Conservation (phyloP, 2,329 filamentous ascomycete species). For the Botrytis elliptica region DNA sequence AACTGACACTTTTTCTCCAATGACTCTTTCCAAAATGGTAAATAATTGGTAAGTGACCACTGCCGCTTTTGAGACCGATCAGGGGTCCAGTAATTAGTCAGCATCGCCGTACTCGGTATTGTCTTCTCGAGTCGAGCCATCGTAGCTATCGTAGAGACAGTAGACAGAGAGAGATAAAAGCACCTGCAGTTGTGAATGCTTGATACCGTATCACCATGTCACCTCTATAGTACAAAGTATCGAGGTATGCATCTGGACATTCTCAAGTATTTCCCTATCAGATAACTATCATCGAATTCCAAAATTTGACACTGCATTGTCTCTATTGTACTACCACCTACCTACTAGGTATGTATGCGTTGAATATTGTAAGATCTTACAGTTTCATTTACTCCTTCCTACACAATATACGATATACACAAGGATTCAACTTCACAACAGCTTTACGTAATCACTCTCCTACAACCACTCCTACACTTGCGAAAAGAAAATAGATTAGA, state of each 20-base stretch:
- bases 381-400: not conserved
- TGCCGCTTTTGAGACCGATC: not conserved
- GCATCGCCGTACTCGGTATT: not conserved
- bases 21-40: not conserved
- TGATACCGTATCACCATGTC: not conserved
- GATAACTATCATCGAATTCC: not conserved
- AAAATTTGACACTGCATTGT: not conserved
- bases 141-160: not conserved
- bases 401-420: not conserved
- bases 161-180: not conserved
- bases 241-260: not conserved
- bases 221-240: not conserved
- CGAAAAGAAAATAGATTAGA: not conserved
- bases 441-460: not conserved
- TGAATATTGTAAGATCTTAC: not conserved
- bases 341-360: not conserved
- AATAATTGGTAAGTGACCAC: not conserved
- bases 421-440: not conserved
- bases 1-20: not conserved
- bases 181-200: not conserved
- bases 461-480: not conserved
- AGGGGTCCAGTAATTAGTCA: constrained; percentile 2
- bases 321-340: not conserved
- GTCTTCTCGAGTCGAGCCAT: not conserved
- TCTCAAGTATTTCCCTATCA: not conserved